phyloP scores from a whole-genome alignment of 176 grass and related monocot genomes.

The Aegilops sharonensis region DNA sequence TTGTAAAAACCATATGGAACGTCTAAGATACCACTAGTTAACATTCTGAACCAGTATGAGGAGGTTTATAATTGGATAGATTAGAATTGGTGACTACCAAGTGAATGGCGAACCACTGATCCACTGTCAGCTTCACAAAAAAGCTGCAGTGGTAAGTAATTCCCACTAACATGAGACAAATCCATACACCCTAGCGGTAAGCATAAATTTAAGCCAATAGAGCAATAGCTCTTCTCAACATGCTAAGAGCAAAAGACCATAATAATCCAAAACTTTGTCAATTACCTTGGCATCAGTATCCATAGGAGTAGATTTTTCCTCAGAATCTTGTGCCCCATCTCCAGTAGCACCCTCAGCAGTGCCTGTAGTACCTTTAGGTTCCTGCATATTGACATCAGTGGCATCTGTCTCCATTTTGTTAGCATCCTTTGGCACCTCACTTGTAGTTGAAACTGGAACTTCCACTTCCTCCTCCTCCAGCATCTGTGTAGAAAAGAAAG shows the following conservation, averaged over 20 bases:
- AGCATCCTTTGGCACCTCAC: conserved; percentile 48
- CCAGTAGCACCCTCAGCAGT: conserved; percentile 31
- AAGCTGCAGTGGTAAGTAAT: neutral
- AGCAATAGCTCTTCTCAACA: neutral
- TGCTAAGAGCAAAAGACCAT: neutral
- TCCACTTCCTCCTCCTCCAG: conserved; percentile 86
- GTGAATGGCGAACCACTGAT: neutral
- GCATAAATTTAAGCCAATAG: neutral
- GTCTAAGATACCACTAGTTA: neutral
- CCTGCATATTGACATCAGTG: conserved; percentile 49
- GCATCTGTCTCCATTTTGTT: conserved; percentile 77
- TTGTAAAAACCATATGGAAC: neutral
- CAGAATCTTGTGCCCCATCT: conserved; percentile 48
- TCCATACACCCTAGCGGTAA: neutral
- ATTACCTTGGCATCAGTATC: conserved; percentile 86
- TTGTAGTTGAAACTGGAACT: conserved; percentile 50
- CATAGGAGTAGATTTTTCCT: conserved; percentile 49
- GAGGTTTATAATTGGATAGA: neutral
- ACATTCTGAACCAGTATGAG: neutral
- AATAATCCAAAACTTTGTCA: neutral
- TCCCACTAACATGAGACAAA: neutral
- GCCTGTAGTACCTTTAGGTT: conserved; percentile 25
- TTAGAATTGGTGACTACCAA: neutral
- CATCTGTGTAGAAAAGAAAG: conserved; percentile 49
- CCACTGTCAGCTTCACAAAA: neutral